Evolutionary conservation across 2,329 filamentous ascomycete species (phyloP).

Genomic region (Aspergillus neoniger): DNA sequence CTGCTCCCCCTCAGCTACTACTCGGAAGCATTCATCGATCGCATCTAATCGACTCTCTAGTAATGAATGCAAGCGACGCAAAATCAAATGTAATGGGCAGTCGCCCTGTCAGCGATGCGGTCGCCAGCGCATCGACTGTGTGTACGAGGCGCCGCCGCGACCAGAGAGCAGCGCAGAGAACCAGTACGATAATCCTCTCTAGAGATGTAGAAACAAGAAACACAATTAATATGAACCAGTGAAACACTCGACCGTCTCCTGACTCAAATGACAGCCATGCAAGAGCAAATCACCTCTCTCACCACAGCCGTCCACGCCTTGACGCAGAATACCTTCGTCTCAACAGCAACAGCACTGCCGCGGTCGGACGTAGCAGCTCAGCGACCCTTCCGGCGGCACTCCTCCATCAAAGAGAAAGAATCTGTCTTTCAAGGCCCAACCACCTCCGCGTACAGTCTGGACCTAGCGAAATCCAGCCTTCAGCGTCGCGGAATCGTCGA

Average conservation of each 20-base stretch:
- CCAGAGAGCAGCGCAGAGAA: constrained; percentile 44
- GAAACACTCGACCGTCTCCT: constrained; percentile 28
- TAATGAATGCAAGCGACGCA: constrained; percentile 65
- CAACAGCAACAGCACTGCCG: constrained; percentile 1
- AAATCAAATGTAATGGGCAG: constrained; percentile 68
- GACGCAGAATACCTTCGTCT: constrained; percentile 43
- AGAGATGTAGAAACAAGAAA: no score
- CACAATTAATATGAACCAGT: not conserved
- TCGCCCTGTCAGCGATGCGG: constrained; percentile 64
- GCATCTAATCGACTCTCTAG: constrained; percentile 31
- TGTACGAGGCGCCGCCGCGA: constrained; percentile 65
- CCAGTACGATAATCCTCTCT: not conserved
- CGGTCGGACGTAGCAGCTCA: constrained; percentile 11
- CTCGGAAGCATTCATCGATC: not conserved
- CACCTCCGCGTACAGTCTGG: constrained; percentile 78
- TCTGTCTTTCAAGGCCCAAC: constrained; percentile 80
- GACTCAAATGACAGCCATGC: constrained; percentile 36
- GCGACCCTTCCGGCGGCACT: constrained; percentile 18
- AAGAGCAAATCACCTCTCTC: constrained; percentile 74
- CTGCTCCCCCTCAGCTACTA: not conserved
- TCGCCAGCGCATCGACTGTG: constrained; percentile 40
- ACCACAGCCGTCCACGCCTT: constrained; percentile 70
- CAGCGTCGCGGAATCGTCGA: constrained; percentile 83
- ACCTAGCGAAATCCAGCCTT: constrained; percentile 80
- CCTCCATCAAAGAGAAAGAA: constrained; percentile 44